These are phyloP conservation scores for Aphanomyces invadans DNA, from an alignment of 352 stramenopile species.

Conservation along the genomic window DNA sequence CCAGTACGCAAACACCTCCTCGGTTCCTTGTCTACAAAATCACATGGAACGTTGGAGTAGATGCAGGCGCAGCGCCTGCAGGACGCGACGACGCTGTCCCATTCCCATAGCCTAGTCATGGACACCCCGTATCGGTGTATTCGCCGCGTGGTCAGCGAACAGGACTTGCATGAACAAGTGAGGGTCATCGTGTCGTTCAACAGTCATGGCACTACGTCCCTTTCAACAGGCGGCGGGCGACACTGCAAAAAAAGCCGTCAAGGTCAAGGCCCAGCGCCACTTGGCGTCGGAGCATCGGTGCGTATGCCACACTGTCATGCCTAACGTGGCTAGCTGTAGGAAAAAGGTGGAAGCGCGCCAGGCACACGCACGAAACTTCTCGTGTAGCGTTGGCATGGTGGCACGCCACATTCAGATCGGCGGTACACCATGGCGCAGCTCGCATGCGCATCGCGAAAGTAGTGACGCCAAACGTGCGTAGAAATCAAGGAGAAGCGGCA, in stretches of 20 bases:
- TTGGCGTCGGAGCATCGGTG: background rate
- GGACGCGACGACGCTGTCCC: background rate
- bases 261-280: slow-evolving; percentile 1
- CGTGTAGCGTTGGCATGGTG: slow-evolving; percentile 12
- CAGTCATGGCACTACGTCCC: no score
- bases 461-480: background rate
- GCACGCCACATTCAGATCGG: slow-evolving; percentile 19
- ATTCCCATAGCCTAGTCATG: background rate
- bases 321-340: background rate
- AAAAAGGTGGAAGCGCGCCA: background rate
- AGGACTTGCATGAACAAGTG: background rate
- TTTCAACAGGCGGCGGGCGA: background rate
- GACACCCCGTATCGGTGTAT: background rate
- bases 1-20: background rate
- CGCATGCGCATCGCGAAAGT: no score
- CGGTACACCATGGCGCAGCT: background rate
- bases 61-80: background rate
- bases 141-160: background rate
- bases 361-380: background rate
- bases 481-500: slow-evolving; percentile 20
- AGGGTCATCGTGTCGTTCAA: background rate
- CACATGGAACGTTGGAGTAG: background rate
- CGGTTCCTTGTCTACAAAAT: background rate
- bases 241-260: background rate
- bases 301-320: no score